Conservation (phyloP, 805 yeast species). For the Nakazawaea molendinolei region DNA sequence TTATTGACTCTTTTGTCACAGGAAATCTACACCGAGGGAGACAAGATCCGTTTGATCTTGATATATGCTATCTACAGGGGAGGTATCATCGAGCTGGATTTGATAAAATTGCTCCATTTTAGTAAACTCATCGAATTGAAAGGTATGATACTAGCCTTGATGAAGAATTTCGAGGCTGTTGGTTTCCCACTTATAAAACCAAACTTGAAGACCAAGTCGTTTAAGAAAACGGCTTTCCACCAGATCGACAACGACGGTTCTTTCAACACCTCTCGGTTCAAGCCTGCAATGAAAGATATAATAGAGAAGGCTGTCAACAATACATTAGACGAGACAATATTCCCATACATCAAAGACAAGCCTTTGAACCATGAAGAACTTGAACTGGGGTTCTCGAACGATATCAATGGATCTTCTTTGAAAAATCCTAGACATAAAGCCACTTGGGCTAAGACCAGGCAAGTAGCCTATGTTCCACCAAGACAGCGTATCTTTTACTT, state of each 20-base stretch:
- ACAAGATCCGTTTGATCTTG: conserved; percentile 68
- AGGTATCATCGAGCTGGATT: conserved; percentile 71
- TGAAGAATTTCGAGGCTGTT: conserved; percentile 46
- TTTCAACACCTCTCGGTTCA: conserved; percentile 64
- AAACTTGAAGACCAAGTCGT: conserved; percentile 33
- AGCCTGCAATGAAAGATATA: conserved; percentile 61
- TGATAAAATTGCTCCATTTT: conserved; percentile 60
- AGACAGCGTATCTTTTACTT: conserved; percentile 73
- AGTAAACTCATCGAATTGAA: conserved; percentile 31
- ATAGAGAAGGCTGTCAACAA: conserved; percentile 44
- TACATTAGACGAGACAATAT: conserved; percentile 48
- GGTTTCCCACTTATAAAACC: conserved; percentile 30
- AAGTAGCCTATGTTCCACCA: conserved; percentile 15
- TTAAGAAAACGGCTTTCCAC: conserved; percentile 44
- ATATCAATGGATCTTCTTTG: conserved; percentile 38
- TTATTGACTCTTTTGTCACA: conserved; percentile 49
- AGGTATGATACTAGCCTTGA: conserved; percentile 41
- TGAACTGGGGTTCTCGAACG: conserved; percentile 15
- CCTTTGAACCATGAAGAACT: conserved; percentile 45
- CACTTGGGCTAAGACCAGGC: conserved; percentile 55
- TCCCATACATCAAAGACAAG: conserved; percentile 73
- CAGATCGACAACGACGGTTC: conserved; percentile 45
- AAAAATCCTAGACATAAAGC: conserved; percentile 71
- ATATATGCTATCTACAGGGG: conserved; percentile 77
- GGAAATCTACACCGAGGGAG: conserved; percentile 45